phyloP scores from a whole-genome alignment of 2,329 filamentous ascomycete genomes.

The Thermomyces lanuginosus region DNA sequence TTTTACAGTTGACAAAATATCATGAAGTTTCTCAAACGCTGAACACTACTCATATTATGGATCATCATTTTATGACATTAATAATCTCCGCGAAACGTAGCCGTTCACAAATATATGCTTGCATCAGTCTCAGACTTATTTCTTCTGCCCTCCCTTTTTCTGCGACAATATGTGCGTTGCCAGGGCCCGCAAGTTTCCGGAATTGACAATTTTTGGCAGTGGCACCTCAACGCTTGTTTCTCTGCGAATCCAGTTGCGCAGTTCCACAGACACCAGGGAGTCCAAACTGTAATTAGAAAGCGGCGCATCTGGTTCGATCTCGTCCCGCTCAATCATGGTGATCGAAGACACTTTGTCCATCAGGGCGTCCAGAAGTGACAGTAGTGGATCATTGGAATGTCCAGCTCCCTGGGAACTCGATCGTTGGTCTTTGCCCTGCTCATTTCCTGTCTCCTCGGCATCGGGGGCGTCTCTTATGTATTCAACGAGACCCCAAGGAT shows the following conservation, averaged over 20 bases:
- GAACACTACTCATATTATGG: no score
- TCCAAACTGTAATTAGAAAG: conserved; percentile 11
- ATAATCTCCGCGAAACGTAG: no score
- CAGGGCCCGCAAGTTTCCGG: conserved; percentile 1
- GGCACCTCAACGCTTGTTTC: background rate
- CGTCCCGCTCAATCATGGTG: conserved; percentile 1
- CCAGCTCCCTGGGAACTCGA: conserved; percentile 6
- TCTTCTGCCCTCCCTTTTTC: background rate
- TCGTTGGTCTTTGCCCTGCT: background rate
- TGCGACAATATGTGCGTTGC: conserved; percentile 1
- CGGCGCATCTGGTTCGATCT: conserved; percentile 3
- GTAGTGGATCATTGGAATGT: conserved; percentile 2
- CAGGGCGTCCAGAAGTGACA: conserved; percentile 3
- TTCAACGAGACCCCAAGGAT: background rate
- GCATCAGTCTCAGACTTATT: no score
- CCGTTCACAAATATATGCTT: no score
- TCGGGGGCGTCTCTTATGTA: conserved; percentile 1
- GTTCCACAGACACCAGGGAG: conserved; percentile 17
- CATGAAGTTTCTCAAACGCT: no score
- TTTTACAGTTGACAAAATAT: no score
- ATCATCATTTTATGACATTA: no score
- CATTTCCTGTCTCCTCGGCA: background rate
- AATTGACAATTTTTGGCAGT: conserved; percentile 1
- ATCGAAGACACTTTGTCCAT: conserved; percentile 2
- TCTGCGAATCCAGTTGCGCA: conserved; percentile 13